Evolutionary conservation across 306 rosid genomes (phyloP).

Genomic region (Canavalia ensiformis): DNA sequence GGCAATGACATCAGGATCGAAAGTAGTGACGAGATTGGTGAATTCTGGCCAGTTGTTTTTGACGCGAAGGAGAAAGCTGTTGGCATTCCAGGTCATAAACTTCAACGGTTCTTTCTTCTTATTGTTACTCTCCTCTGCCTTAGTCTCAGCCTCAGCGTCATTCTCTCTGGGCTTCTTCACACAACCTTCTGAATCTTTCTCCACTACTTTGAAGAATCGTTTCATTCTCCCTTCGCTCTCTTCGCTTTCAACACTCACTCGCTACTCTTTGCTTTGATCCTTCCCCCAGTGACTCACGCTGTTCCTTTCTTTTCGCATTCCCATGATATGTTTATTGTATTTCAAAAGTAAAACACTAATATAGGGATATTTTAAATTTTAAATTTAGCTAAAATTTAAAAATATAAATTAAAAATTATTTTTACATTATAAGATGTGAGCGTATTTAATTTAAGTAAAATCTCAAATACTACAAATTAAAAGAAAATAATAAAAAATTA

Average conservation of each 20-base stretch:
- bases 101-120: slow-evolving; percentile 77
- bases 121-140: slow-evolving; percentile 23
- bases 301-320: background rate
- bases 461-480: too few species aligned
- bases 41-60: slow-evolving; percentile 85
- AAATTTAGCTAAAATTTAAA: background rate
- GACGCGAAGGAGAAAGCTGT: slow-evolving; percentile 84
- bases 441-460: too few species aligned
- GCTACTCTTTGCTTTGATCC: background rate
- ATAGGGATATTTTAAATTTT: background rate
- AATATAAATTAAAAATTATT: too few species aligned
- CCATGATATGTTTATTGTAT: too few species aligned
- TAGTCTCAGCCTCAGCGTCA: slow-evolving; percentile 25
- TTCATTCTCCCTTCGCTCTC: slow-evolving; percentile 61
- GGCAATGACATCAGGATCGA: slow-evolving; percentile 90
- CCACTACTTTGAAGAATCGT: slow-evolving; percentile 79
- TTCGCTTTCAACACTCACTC: slow-evolving; percentile 15
- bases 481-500: too few species aligned
- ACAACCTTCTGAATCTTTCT: slow-evolving; percentile 69
- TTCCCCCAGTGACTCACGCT: background rate
- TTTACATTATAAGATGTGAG: too few species aligned
- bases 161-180: slow-evolving; percentile 67
- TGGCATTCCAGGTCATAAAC: slow-evolving; percentile 96
- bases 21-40: slow-evolving; percentile 62
- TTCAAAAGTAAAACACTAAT: too few species aligned